Base-by-base conservation (phyloP, 805 yeast genomes). In the Candida stauntonica region DNA sequence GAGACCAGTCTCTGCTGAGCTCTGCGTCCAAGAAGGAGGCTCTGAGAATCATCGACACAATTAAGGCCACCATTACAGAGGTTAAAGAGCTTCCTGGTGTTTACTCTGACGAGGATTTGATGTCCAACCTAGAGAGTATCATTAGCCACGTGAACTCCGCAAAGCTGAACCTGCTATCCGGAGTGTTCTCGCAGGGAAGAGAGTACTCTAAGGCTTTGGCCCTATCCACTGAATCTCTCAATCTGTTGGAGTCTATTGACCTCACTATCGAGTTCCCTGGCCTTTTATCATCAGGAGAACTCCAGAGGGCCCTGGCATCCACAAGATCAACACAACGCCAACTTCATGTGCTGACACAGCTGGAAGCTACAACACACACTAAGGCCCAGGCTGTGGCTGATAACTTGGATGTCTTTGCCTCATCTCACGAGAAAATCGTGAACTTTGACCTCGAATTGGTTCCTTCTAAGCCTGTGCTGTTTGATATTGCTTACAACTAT, bases 31-130 rank as follows among this genome's bases (percentile, higher is more conserved):
- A 63, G 26, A 60, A 57, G 31, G 67, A 63, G 42, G 47, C 63
- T 5, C 57, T 64, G 21, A 62, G 67, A 45, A 58, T 65, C 36
- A 50, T 62, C 15, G 64, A 59, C 14, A 58, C 62, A 23, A 68
- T 86, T 27, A 58, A 70, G 11, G 63, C 68, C 33, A 77, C 83
- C 14, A 57, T 81, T 26, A 62, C 61, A 3, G 81, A 81, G 47
- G 62, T 87, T 32, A 68, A 73, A 53, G 95, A 87, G 44, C 70
- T 93, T 36, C 96, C 97, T 0, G 98, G 98, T 68, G 95, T 91
- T 15, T 79, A 83, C 54, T 85, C 86, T 37, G 95, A 87, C 56
- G 93, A 84, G 37, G 79, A 72, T 17, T 68, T 91, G 38, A 58
- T 66, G 45, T 62, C 63, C 6, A 74, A 81, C 7, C 65, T 93